Base-by-base conservation (phyloP, 768 basidiomycete species). In the Clitopilus passeckerianus region DNA sequence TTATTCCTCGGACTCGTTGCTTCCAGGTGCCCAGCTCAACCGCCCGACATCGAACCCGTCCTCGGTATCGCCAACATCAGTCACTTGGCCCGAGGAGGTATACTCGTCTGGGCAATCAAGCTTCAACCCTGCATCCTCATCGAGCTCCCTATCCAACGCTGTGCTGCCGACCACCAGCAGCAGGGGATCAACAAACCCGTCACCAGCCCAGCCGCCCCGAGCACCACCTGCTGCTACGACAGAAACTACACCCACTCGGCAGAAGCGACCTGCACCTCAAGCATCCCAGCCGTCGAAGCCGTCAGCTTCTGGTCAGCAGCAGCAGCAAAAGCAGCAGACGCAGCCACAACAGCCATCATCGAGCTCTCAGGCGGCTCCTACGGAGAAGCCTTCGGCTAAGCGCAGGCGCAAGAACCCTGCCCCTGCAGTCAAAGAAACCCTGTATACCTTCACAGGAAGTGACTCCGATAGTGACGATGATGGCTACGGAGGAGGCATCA, bases 401-500 rank as follows among this genome's bases (percentile, higher is more conserved):
- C 64, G 68, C 41, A 72, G 71, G 57, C 67, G 70, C 54, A 66
- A 64, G 23, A 55, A 56, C 50, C 63, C 58, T 20, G 63, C 50
- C n/a, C 24, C 57, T 16, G 34, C 57, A 34, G 56, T 23, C 15
- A 64, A 43, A 34, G 60, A 34, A 41, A 65, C 52, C 58, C 46
- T 59, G 24, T 63, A 56, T 57, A 63, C 59, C 57, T 57, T 64
- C 14, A 70, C 66, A 15, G 68, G 61, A 12, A 75, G 73, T 55
- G 78, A 75, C 43, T 71, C 70, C 6, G 77, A 77, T 6, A 75
- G 74, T 44, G 77, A 80, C 0, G 76, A 76, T 44, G 77, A 78
- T 1, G 75, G 75, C 16, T 59, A 15, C 59, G 69, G 68, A 24
- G 77, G 75, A 16, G 77, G 77, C 0, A 78, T 81, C 61, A 77